Evolutionary conservation across 371 early-diverging fungal genomes (phyloP).

Genomic region (Saksenaea oblongispora): DNA sequence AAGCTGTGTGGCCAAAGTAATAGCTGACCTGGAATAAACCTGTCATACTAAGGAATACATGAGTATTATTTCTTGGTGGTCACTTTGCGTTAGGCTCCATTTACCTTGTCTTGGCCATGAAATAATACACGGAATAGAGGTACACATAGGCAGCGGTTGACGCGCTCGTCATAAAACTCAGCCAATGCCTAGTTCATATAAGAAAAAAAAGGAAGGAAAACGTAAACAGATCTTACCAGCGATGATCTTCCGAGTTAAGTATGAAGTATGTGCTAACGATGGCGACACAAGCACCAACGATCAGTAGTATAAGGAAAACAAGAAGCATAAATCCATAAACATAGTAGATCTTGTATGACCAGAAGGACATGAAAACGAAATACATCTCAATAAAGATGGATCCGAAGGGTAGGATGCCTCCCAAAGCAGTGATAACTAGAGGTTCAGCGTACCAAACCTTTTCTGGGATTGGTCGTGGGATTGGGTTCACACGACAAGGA

Average conservation of each 20-base stretch:
- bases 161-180: conserved; percentile 76
- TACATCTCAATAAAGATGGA: conserved; percentile 88
- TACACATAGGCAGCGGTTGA: conserved; percentile 81
- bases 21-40: conserved; percentile 80
- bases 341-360: conserved; percentile 84
- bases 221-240: conserved; percentile 58
- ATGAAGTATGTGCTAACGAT: conserved; percentile 81
- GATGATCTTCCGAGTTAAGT: conserved; percentile 83
- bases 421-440: conserved; percentile 57
- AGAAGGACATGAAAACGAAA: conserved; percentile 84
- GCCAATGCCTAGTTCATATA: conserved; percentile 68
- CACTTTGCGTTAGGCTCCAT: conserved; percentile 7
- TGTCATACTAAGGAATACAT: conserved; percentile 62
- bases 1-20: conserved; percentile 81
- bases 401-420: conserved; percentile 83
- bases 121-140: conserved; percentile 81
- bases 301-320: conserved; percentile 69
- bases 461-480: conserved; percentile 82
- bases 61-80: not conserved
- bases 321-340: conserved; percentile 84
- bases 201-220: not conserved
- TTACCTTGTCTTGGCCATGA: conserved; percentile 71
- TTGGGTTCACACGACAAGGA: conserved; percentile 83
- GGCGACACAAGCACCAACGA: conserved; percentile 77
- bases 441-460: conserved; percentile 76